These are phyloP conservation scores for Candida frijolesensis DNA, from an alignment of 1,139 yeast genomes.

Conservation along the genomic window DNA sequence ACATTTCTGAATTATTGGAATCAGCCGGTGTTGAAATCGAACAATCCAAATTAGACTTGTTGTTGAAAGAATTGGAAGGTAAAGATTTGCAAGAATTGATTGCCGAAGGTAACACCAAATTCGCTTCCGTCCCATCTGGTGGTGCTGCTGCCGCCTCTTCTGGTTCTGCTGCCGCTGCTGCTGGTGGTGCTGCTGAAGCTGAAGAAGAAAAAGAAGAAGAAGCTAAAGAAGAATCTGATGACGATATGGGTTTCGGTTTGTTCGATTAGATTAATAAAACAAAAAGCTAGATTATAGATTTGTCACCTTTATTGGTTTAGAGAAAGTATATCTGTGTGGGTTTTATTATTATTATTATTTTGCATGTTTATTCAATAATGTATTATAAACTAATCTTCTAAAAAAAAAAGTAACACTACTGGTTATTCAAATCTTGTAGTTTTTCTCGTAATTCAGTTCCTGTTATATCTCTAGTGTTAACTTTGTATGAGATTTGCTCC, in stretches of 20 bases:
- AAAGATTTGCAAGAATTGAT: slow-evolving; percentile 74
- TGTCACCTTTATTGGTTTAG: slow-evolving; percentile 5
- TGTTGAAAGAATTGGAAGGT: slow-evolving; percentile 75
- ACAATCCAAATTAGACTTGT: slow-evolving; percentile 66
- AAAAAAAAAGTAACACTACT: not conserved
- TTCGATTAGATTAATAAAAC: slow-evolving; percentile 60
- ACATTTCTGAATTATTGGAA: slow-evolving; percentile 69
- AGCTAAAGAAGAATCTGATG: slow-evolving; percentile 50
- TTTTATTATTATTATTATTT: slow-evolving; percentile 3
- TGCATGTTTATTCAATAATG: slow-evolving; percentile 8
- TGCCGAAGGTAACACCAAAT: slow-evolving; percentile 79
- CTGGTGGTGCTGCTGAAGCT: slow-evolving; percentile 41
- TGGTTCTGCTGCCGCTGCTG: slow-evolving; percentile 45
- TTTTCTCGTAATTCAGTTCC: slow-evolving; percentile 8
- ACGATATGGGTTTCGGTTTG: slow-evolving; percentile 89
- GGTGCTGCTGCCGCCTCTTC: slow-evolving; percentile 73
- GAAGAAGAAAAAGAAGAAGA: slow-evolving; percentile 38
- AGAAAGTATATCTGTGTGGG: not conserved
- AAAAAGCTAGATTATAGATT: not conserved
- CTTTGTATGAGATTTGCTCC: slow-evolving; percentile 27
- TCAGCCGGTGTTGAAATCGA: slow-evolving; percentile 82
- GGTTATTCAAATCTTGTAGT: slow-evolving; percentile 5
- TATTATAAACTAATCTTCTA: slow-evolving; percentile 8
- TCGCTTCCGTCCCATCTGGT: slow-evolving; percentile 82
- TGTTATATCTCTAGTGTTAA: slow-evolving; percentile 9